Evolutionary conservation across 768 basidiomycete genomes (phyloP).

Genomic region (Phaeotremella skinneri): DNA sequence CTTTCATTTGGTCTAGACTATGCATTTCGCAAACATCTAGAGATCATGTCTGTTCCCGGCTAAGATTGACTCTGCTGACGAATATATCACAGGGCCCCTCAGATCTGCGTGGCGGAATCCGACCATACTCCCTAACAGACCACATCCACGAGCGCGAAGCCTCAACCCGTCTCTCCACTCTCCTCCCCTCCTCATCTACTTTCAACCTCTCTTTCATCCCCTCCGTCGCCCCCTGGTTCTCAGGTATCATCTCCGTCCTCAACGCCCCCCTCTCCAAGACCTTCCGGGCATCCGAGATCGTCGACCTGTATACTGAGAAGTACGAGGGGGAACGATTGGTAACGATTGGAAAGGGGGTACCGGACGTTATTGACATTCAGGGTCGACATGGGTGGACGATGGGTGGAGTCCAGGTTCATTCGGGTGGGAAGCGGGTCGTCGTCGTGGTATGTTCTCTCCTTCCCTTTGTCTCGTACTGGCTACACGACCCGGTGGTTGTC

Average conservation of each 20-base stretch:
- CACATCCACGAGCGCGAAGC: constrained; percentile 99
- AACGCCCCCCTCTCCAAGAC: constrained; percentile 72
- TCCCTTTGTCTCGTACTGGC: not conserved
- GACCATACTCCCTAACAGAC: constrained; percentile 87
- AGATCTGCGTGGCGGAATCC: constrained; percentile 69
- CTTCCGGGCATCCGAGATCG: constrained; percentile 70
- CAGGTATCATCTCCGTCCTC: constrained; percentile 84
- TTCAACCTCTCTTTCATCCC: constrained; percentile 80
- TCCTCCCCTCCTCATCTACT: constrained; percentile 54
- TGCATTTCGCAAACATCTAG: too few relatives aligned
- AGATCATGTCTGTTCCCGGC: too few relatives aligned
- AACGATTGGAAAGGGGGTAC: constrained; percentile 65
- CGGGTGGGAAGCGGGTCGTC: constrained; percentile 81
- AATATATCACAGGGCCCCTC: constrained; percentile 57
- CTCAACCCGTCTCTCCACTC: constrained; percentile 70
- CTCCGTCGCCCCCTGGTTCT: constrained; percentile 88
- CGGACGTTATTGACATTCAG: constrained; percentile 70
- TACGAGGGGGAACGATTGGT: constrained; percentile 76
- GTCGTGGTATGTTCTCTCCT: constrained; percentile 67
- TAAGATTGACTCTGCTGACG: not conserved
- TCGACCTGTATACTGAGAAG: constrained; percentile 69
- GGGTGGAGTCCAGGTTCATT: constrained; percentile 92
- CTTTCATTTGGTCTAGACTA: too few relatives aligned
- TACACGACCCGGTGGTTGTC: not conserved
- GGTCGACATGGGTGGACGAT: constrained; percentile 83